phyloP scores from a whole-genome alignment of 169 alveolate species.

The Eimeria tenella region DNA sequence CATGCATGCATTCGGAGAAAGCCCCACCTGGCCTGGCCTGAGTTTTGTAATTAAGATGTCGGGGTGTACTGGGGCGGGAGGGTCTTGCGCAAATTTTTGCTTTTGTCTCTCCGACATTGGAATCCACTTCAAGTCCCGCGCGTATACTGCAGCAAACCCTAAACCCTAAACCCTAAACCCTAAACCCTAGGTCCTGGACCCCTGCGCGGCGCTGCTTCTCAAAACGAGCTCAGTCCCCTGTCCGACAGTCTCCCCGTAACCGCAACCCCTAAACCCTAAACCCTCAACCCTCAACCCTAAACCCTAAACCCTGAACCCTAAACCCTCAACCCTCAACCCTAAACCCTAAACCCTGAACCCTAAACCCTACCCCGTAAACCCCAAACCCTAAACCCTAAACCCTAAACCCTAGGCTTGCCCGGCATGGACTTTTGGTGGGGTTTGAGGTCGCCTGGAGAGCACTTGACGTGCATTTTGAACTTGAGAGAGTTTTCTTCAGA shows the following conservation, averaged over 20 bases:
- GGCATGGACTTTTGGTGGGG: slow-evolving; percentile 78
- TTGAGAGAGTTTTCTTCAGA: slow-evolving; percentile 89
- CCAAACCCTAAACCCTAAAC: slow-evolving; percentile 72
- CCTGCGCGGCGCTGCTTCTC: neutral
- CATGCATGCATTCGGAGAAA: neutral
- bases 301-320: neutral
- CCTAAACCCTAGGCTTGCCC: slow-evolving; percentile 63
- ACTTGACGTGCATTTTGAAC: slow-evolving; percentile 91
- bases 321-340: neutral
- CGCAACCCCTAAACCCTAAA: neutral
- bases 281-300: neutral
- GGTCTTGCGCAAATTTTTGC: slow-evolving; percentile 87
- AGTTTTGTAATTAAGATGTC: slow-evolving; percentile 97
- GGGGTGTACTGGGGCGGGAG: slow-evolving; percentile 95
- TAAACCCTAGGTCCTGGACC: neutral
- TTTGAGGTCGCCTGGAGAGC: slow-evolving; percentile 83
- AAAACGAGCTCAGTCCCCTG: no score
- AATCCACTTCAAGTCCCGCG: slow-evolving; percentile 94
- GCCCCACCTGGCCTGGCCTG: slow-evolving; percentile 94
- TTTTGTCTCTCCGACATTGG: slow-evolving; percentile 94
- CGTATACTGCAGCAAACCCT: slow-evolving; percentile 88
- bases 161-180: slow-evolving; percentile 12
- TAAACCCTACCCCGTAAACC: slow-evolving; percentile 8
- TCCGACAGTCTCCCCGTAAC: no score
- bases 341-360: slow-evolving; percentile 8